A percentile compares a stretch with the other conserved stretches of the same genome.
phyloP scores from a whole-genome alignment of 2,329 filamentous ascomycete genomes.

The Apiospora sp. region DNA sequence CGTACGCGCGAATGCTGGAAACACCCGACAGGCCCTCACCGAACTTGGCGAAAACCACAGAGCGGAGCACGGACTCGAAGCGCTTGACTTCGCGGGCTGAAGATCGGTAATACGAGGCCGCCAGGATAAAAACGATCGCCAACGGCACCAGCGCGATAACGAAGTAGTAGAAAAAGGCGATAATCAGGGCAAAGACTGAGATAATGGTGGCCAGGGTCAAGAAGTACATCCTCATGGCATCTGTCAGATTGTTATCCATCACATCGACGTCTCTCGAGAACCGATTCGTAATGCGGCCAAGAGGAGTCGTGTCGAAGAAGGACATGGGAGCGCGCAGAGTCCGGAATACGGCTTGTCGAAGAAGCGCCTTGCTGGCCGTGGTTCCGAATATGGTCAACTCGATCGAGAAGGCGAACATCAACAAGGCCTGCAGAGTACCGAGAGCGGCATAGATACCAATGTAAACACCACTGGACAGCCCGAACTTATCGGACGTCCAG shows the following conservation, averaged over 20 bases:
- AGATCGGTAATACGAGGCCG: conserved; percentile 86
- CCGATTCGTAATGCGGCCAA: conserved; percentile 94
- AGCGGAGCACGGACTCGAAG: conserved; percentile 88
- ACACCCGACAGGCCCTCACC: conserved; percentile 86
- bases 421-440: conserved; percentile 72
- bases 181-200: conserved; percentile 87
- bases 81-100: conserved; percentile 95
- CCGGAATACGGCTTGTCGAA: conserved; percentile 79
- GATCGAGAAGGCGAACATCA: conserved; percentile 85
- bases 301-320: conserved; percentile 96
- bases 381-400: conserved; percentile 82
- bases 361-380: conserved; percentile 80
- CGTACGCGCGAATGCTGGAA: conserved; percentile 89
- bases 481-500: conserved; percentile 86
- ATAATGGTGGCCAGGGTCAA: conserved; percentile 84
- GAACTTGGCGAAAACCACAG: conserved; percentile 89
- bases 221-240: conserved; percentile 92
- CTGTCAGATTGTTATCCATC: conserved; percentile 92
- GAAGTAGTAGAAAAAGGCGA: conserved; percentile 95
- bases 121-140: conserved; percentile 79
- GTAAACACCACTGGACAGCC: conserved; percentile 72
- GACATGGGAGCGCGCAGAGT: conserved; percentile 81
- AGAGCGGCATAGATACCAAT: conserved; percentile 77
- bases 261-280: conserved; percentile 96
- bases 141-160: conserved; percentile 69